A percentile compares a stretch with the other conserved stretches of the same genome.
Evolutionary conservation across 495 filamentous ascomycete genomes (phyloP).

Genomic region (Tuber borchii): DNA sequence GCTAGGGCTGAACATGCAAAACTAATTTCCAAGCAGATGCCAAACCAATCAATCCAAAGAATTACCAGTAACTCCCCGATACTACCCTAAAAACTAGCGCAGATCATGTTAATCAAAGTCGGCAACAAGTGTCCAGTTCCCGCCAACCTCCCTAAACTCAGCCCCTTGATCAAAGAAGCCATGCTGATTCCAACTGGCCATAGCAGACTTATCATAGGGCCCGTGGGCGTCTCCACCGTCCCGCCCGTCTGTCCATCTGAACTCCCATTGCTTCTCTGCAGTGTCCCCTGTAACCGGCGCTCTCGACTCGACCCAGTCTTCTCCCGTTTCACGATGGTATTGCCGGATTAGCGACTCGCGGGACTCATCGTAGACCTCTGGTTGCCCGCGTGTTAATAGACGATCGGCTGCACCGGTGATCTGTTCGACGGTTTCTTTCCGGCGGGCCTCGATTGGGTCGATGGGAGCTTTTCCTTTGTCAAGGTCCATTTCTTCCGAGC

Average conservation of each 20-base stretch:
- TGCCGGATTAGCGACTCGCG: slow-evolving; percentile 77
- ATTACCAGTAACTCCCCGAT: background rate
- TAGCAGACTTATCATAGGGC: slow-evolving; percentile 73
- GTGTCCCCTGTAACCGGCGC: slow-evolving; percentile 18
- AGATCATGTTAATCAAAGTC: slow-evolving; percentile 18
- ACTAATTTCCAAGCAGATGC: background rate
- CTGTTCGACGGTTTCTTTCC: slow-evolving; percentile 65
- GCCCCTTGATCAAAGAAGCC: slow-evolving; percentile 94
- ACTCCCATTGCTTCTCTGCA: slow-evolving; percentile 62
- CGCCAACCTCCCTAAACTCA: slow-evolving; percentile 60
- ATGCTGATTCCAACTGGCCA: slow-evolving; percentile 80
- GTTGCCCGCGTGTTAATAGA: slow-evolving; percentile 69
- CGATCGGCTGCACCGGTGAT: slow-evolving; percentile 86
- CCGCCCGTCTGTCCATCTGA: slow-evolving; percentile 80
- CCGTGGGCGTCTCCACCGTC: slow-evolving; percentile 75
- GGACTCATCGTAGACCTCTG: slow-evolving; percentile 82
- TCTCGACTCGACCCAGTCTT: slow-evolving; percentile 72
- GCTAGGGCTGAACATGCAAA: background rate
- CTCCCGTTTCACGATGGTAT: slow-evolving; percentile 79
- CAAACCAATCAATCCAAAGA: background rate
- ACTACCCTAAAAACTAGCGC: background rate
- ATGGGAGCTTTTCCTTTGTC: slow-evolving; percentile 52
- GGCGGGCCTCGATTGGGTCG: slow-evolving; percentile 62
- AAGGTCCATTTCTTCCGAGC: slow-evolving; percentile 62
- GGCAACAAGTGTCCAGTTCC: slow-evolving; percentile 34